A percentile compares a stretch with the other conserved stretches of the same genome.
These are phyloP conservation scores for Paramecium primaurelia DNA, from an alignment of 73 alveolate species.

Conservation along the genomic window DNA sequence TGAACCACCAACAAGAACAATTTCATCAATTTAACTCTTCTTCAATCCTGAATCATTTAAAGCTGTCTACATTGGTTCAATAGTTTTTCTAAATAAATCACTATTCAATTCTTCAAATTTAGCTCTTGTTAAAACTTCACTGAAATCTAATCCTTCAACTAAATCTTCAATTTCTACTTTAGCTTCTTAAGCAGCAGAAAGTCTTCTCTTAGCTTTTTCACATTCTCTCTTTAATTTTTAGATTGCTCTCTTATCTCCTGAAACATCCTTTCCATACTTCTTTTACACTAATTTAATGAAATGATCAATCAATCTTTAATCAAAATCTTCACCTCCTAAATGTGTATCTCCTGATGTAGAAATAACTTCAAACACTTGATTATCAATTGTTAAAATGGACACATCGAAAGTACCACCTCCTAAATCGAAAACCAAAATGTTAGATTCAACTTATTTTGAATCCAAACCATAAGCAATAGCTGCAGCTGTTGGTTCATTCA, in stretches of 20 bases:
- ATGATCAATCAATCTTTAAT: conserved; percentile 96
- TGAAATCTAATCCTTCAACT: conserved; percentile 97
- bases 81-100: conserved; percentile 96
- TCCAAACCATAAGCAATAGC: conserved; percentile 92
- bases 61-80: conserved; percentile 95
- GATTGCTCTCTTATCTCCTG: conserved; percentile 88
- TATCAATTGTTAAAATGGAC: conserved; percentile 92
- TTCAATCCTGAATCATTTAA: conserved; percentile 81
- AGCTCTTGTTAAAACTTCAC: conserved; percentile 96
- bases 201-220: conserved; percentile 98
- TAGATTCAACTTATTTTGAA: conserved; percentile 67
- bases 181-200: conserved; percentile 92
- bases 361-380: conserved; percentile 96
- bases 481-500: conserved; percentile 96
- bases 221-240: conserved; percentile 97
- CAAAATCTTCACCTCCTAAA: conserved; percentile 99
- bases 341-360: conserved; percentile 99
- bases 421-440: conserved; percentile 86
- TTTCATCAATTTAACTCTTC: conserved; percentile 84
- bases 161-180: conserved; percentile 93
- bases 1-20: conserved; percentile 97
- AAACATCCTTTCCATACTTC: conserved; percentile 87
- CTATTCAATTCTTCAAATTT: conserved; percentile 95
- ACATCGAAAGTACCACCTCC: conserved; percentile 96
- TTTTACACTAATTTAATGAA: conserved; percentile 93